Base-by-base conservation (phyloP, 2,329 filamentous ascomycete genomes). In the Pestalotiopsis sp. region DNA sequence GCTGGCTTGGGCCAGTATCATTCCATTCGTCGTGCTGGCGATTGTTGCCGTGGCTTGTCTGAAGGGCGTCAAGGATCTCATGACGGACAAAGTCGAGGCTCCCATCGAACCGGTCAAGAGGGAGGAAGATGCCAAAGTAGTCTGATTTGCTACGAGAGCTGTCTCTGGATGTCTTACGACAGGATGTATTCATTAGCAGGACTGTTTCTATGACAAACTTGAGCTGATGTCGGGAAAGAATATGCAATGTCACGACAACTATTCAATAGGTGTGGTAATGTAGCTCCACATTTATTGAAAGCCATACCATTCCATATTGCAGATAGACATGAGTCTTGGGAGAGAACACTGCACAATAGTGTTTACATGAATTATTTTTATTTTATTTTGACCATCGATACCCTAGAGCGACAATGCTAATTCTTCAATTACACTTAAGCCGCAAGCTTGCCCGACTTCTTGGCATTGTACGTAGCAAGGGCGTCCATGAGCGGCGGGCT, bases 401-500 rank as follows among this genome's bases (percentile, higher is more conserved):
- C 27, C 5, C 3, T 1, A 7, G 27, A 31, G 27, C 27, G 27
- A 31, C 27, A 31, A 7, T 7, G 5, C 27, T 1, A 31, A 1
- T 1, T 1, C 2, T 31, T 31, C 7, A 7, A 1, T 7, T 7
- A 31, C 27, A 31, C 25, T 27, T 45, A 63, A 63, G 31, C 17
- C 2, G 60, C 36, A 2, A 63, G 60, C 60, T 63, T 63, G 38
- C 81, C 81, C 27, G 77, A 69, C 79, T 83, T 86, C 80, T 88
- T 80, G 0, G 82, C 88, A 0, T 85, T 86, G 75, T 81, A 89
- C 1, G 86, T 85, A 9, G 87, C 85, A 67, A 90, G 82, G 36
- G 82, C 79, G 74, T 92, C 90, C 90, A 92, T 92, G 74, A 92
- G 78, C 3, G 82, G 70, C 20, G 90, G 90, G 4, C 84, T 88